phyloP scores from a whole-genome alignment of 176 grass and related monocot genomes.

The Bothriochloa decipiens region DNA sequence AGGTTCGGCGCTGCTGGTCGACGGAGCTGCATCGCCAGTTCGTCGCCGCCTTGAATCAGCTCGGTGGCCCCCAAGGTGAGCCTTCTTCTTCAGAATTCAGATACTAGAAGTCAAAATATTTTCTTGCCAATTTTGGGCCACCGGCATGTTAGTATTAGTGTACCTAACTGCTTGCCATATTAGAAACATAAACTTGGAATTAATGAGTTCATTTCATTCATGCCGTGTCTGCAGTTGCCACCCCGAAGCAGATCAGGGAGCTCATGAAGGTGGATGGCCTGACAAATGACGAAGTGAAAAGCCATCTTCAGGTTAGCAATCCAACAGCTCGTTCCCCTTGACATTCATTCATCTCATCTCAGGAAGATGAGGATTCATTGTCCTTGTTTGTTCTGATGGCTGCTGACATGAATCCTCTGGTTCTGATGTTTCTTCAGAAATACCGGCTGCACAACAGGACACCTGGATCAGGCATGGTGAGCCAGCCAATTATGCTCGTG shows the following conservation, averaged over 20 bases:
- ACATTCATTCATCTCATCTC: neutral
- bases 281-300: constrained; percentile 98
- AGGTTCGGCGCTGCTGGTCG: constrained; percentile 89
- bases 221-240: constrained; percentile 69
- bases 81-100: neutral
- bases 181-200: neutral
- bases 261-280: constrained; percentile 95
- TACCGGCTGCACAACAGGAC: constrained; percentile 81
- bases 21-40: constrained; percentile 86
- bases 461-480: constrained; percentile 27
- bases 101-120: too few relatives aligned
- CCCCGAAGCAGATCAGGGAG: constrained; percentile 96
- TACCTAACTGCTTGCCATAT: neutral
- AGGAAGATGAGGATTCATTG: neutral
- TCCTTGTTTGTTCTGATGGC: neutral
- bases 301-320: constrained; percentile 91
- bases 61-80: constrained; percentile 87
- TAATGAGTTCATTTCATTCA: neutral
- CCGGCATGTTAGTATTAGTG: neutral
- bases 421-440: constrained; percentile 63
- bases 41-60: constrained; percentile 64
- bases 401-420: constrained; percentile 17
- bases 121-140: neutral
- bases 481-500: constrained; percentile 49
- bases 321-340: neutral